Base-by-base conservation (phyloP, 495 filamentous ascomycete genomes). In the Rhizodiscina lignyota region DNA sequence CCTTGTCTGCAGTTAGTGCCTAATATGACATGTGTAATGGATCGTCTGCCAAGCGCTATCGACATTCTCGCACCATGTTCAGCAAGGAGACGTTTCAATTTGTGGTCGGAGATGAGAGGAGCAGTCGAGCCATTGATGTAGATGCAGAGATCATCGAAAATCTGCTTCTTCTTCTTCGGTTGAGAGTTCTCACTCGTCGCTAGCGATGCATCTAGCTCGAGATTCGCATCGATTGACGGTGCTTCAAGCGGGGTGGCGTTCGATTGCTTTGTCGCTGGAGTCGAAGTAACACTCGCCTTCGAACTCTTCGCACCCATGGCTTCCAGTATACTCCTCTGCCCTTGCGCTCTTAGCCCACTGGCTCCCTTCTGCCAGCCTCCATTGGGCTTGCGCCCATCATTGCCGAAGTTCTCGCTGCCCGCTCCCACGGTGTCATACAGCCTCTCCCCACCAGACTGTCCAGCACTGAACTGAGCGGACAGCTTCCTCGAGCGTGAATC, bases 71-170 rank as follows among this genome's bases (percentile, higher is more conserved):
- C 89, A 18, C 89, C 89, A 48, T 89, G 65, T 35, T 69, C 56
- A 6, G 67, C 70, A 16, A 96, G 63, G 20, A 92, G 60, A 24
- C 70, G 73, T 57, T 89, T 92, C 31, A 96, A 67, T 47, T 70
- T 74, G 52, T 92, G 81, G 58, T 97, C 86, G 0, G 79, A 85
- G 30, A 97, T 68, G 11, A 68, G 47, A 4, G 87, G 83, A 35
- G 74, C 60, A 1, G 83, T 94, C 35, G 79, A 80, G 35, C 85
- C 87, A 57, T 93, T 93, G 58, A 96, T 68, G 58, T 89, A 89
- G 52, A 96, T 66, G 17, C 65, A 68, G 18, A 81, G 59, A 13
- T 68, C 66, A 32, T 64, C 47, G 52, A 94, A 82, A 37, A 92
- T 67, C 36, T 53, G 61, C n/a, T n/a, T n/a, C n/a, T n/a, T n/a